Conservation (phyloP, 352 stramenopile species). For the Globisporangium carolinianum region DNA sequence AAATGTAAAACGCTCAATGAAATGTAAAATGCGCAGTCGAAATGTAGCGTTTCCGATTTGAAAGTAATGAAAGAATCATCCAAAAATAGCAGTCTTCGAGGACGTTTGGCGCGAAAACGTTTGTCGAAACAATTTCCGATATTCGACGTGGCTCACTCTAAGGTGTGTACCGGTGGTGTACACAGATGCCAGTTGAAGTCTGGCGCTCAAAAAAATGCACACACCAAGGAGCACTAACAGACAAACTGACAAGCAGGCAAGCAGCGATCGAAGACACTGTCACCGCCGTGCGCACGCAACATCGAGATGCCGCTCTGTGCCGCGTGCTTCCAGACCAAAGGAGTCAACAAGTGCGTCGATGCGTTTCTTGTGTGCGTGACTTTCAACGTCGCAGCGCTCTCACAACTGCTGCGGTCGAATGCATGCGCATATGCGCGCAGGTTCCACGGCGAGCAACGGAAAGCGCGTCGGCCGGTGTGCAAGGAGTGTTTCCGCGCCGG, state of each 20-base stretch:
- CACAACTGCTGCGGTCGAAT: too few relatives aligned
- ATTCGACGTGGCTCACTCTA: too few relatives aligned
- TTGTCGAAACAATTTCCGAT: not conserved
- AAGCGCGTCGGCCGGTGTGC: conserved; percentile 46
- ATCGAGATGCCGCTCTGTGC: conserved; percentile 59
- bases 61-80: too few relatives aligned
- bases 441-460: conserved; percentile 52
- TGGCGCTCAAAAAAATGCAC: too few relatives aligned
- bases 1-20: too few relatives aligned
- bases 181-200: too few relatives aligned
- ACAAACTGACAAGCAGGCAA: not conserved
- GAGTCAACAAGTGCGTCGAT: conserved; percentile 63
- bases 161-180: too few relatives aligned
- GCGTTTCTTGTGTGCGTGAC: not conserved
- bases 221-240: not conserved
- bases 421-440: conserved; percentile 13
- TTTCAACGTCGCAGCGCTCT: not conserved
- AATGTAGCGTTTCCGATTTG: too few relatives aligned
- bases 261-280: not conserved
- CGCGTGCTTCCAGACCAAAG: conserved; percentile 61
- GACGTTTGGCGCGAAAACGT: not conserved
- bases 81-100: too few relatives aligned
- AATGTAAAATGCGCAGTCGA: too few relatives aligned
- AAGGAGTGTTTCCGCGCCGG: conserved; percentile 67
- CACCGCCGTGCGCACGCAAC: too few relatives aligned